These are phyloP conservation scores for Chlamydomonas reinhardtii DNA, from an alignment of 163 green algal genomes.

Conservation along the genomic window DNA sequence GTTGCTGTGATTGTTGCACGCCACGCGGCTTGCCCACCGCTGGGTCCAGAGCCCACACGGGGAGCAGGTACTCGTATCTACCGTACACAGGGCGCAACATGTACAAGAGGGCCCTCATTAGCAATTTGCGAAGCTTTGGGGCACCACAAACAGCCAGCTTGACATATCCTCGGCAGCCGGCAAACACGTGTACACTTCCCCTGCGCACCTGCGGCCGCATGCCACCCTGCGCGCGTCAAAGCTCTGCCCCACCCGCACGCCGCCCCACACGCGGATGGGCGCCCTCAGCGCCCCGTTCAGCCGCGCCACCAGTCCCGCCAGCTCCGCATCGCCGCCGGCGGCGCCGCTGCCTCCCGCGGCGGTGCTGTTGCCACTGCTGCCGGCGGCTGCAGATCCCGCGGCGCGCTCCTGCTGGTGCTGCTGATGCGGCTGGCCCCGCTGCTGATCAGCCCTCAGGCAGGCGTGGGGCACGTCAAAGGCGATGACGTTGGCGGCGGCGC, in stretches of 20 bases:
- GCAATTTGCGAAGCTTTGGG: no score
- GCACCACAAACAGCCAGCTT: no score
- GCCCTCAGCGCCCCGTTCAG: slow-evolving; percentile 71
- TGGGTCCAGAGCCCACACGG: slow-evolving; percentile 90
- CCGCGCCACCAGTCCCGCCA: neutral
- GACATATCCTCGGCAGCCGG: no score
- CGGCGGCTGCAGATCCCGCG: neutral
- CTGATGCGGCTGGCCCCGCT: neutral
- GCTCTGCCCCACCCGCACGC: slow-evolving; percentile 70
- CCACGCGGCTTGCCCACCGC: slow-evolving; percentile 23
- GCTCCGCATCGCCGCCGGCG: neutral
- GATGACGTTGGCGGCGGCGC: slow-evolving; percentile 87
- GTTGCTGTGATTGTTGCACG: slow-evolving; percentile 8
- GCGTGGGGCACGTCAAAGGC: slow-evolving; percentile 35
- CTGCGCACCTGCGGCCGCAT: slow-evolving; percentile 59
- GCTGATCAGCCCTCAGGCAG: neutral
- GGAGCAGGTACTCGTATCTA: slow-evolving; percentile 97
- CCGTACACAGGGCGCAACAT: neutral
- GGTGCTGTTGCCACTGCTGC: slow-evolving; percentile 9
- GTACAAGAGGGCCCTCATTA: no score
- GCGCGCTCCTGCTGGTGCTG: neutral
- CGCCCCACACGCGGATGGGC: slow-evolving; percentile 82
- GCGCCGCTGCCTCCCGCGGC: neutral
- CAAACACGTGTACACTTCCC: no score
- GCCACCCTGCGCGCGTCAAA: slow-evolving; percentile 89